phyloP scores from a whole-genome alignment of 1,139 yeast genomes.

The Debaryomyces singareniensis region DNA sequence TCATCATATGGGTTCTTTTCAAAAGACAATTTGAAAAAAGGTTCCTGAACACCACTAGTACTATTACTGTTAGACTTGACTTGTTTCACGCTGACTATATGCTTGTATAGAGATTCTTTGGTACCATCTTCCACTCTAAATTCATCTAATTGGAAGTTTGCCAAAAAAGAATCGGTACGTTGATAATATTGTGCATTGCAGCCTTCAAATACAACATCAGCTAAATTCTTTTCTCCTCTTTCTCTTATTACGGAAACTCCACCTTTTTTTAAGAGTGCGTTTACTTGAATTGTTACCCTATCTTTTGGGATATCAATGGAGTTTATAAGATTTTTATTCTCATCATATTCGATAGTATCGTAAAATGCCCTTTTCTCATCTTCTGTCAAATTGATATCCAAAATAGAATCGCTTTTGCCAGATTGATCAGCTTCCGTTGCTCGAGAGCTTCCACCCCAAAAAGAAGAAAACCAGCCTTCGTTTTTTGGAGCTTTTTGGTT shows the following conservation, averaged over 20 bases:
- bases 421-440: slow-evolving; percentile 2
- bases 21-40: slow-evolving; percentile 76
- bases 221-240: slow-evolving; percentile 42
- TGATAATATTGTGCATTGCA: slow-evolving; percentile 69
- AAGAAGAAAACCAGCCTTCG: slow-evolving; percentile 53
- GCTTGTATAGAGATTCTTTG: slow-evolving; percentile 64
- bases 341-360: slow-evolving; percentile 92
- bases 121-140: slow-evolving; percentile 87
- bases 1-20: slow-evolving; percentile 84
- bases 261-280: slow-evolving; percentile 68
- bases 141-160: slow-evolving; percentile 71
- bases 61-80: slow-evolving; percentile 13
- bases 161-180: slow-evolving; percentile 70
- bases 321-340: slow-evolving; percentile 45
- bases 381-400: slow-evolving; percentile 42
- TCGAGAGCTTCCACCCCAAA: slow-evolving; percentile 40
- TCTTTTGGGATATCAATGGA: slow-evolving; percentile 69
- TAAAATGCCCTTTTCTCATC: slow-evolving; percentile 79
- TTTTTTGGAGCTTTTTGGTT: slow-evolving; percentile 3
- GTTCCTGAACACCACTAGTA: slow-evolving; percentile 23
- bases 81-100: slow-evolving; percentile 82
- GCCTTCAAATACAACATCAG: slow-evolving; percentile 78
- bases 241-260: slow-evolving; percentile 57
- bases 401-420: slow-evolving; percentile 7
- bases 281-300: slow-evolving; percentile 58